Evolutionary conservation across 2,329 filamentous ascomycete species (phyloP).

Genomic region (Claviceps sp.): DNA sequence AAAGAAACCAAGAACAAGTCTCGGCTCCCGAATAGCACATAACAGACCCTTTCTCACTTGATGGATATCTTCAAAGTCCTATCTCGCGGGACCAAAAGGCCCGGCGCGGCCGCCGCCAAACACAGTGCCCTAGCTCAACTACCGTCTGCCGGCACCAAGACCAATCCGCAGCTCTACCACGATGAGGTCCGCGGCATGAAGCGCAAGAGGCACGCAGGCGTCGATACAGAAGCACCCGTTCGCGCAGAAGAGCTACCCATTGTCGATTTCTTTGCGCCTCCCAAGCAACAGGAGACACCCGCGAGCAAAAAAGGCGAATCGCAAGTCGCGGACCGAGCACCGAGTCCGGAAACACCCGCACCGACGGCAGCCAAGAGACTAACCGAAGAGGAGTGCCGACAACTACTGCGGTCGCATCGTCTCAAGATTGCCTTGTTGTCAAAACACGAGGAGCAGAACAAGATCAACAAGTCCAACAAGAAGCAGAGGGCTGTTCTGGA

Average conservation of each 20-base stretch:
- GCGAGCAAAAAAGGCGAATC: constrained; percentile 18
- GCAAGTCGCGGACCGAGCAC: constrained; percentile 13
- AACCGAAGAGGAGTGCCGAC: constrained; percentile 58
- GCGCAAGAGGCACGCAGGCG: constrained; percentile 34
- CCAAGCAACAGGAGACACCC: constrained; percentile 24
- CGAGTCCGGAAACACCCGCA: constrained; percentile 12
- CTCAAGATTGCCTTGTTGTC: constrained; percentile 73
- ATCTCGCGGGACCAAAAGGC: constrained; percentile 53
- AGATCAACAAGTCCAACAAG: constrained; percentile 41
- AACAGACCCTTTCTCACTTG: neutral
- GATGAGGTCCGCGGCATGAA: constrained; percentile 39
- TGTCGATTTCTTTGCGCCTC: constrained; percentile 44
- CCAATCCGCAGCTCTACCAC: constrained; percentile 59
- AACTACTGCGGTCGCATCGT: constrained; percentile 65
- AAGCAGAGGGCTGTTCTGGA: constrained; percentile 33
- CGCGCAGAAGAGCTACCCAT: constrained; percentile 26
- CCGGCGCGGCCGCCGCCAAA: constrained; percentile 14
- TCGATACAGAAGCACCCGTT: constrained; percentile 20
- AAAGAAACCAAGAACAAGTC: neutral
- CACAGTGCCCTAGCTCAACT: constrained; percentile 29
- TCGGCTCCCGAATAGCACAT: neutral
- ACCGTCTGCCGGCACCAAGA: constrained; percentile 49
- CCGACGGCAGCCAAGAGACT: constrained; percentile 25
- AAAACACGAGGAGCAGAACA: constrained; percentile 27
- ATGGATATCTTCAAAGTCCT: constrained; percentile 67